phyloP scores from a whole-genome alignment of 768 basidiomycete genomes.

The Tricholoma sp. region DNA sequence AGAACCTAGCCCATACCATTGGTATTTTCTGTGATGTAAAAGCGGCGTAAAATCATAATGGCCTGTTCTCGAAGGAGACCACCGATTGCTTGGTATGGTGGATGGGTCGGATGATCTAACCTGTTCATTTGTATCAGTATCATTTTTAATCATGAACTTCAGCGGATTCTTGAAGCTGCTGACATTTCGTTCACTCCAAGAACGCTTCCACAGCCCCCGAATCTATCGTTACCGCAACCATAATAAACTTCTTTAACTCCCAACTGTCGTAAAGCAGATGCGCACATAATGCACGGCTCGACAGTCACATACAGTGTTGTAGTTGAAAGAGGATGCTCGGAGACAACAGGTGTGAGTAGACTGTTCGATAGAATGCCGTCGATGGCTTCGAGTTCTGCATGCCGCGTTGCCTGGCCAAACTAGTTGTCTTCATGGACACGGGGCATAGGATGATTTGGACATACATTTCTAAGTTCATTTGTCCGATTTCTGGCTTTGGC shows the following conservation, averaged over 20 bases:
- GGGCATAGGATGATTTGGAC: constrained; percentile 11
- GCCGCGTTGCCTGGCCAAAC: constrained; percentile 78
- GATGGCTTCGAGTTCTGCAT: constrained; percentile 96
- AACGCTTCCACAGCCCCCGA: constrained; percentile 96
- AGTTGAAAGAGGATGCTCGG: constrained; percentile 59
- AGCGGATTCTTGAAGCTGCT: constrained; percentile 15
- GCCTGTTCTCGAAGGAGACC: constrained; percentile 80
- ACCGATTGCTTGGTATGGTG: constrained; percentile 66
- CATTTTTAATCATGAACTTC: neutral
- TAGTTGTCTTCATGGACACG: constrained; percentile 3
- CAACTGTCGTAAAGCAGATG: constrained; percentile 88
- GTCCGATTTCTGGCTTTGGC: constrained; percentile 90
- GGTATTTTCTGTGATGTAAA: constrained; percentile 90
- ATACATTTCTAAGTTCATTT: constrained; percentile 88
- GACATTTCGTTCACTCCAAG: constrained; percentile 79
- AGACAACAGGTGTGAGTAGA: constrained; percentile 45
- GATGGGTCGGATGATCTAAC: constrained; percentile 66
- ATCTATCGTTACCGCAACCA: constrained; percentile 93
- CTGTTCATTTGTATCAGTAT: constrained; percentile 30
- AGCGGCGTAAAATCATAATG: constrained; percentile 79
- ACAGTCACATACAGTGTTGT: constrained; percentile 97
- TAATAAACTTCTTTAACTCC: constrained; percentile 89
- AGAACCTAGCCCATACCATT: constrained; percentile 52
- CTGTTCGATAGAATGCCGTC: constrained; percentile 73
- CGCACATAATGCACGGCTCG: constrained; percentile 99